Evolutionary conservation across 306 rosid genomes (phyloP).

Genomic region (Senna siamea): DNA sequence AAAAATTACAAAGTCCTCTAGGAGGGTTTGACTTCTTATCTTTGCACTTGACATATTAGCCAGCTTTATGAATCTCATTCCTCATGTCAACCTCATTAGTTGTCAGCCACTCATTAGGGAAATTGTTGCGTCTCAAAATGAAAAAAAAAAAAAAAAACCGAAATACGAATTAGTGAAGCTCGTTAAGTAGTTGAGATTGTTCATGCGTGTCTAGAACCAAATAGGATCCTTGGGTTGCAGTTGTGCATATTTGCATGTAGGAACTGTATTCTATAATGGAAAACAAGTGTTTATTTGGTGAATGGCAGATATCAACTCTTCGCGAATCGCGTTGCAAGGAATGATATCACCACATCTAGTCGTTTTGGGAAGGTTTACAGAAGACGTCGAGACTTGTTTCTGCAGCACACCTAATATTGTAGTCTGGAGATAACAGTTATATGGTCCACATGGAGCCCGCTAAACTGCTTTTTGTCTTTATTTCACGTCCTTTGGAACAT

Average conservation of each 20-base stretch:
- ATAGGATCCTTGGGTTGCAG: conserved; percentile 1
- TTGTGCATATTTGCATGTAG: conserved; percentile 1
- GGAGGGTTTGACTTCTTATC: no score
- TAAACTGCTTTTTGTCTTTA: neutral
- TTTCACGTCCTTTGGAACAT: neutral
- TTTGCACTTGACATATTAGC: no score
- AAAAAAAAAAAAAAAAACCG: no score
- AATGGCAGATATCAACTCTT: conserved; percentile 65
- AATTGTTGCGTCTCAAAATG: neutral
- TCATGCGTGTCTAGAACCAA: no score
- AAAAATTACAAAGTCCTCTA: no score
- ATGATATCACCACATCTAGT: neutral
- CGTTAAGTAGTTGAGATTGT: no score
- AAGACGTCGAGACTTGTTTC: conserved; percentile 36
- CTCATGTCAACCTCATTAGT: no score
- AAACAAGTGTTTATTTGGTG: neutral
- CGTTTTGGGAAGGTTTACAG: conserved; percentile 52
- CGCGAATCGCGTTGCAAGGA: conserved; percentile 45
- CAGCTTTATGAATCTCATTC: no score
- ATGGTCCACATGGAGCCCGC: neutral
- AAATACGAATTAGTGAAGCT: no score
- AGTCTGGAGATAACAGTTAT: neutral
- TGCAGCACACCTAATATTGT: conserved; percentile 23
- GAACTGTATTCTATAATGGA: neutral
- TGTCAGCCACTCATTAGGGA: conserved; percentile 10